These are phyloP conservation scores for Tolypocladium nubicola DNA, from an alignment of 2,329 filamentous ascomycete genomes.

Conservation along the genomic window DNA sequence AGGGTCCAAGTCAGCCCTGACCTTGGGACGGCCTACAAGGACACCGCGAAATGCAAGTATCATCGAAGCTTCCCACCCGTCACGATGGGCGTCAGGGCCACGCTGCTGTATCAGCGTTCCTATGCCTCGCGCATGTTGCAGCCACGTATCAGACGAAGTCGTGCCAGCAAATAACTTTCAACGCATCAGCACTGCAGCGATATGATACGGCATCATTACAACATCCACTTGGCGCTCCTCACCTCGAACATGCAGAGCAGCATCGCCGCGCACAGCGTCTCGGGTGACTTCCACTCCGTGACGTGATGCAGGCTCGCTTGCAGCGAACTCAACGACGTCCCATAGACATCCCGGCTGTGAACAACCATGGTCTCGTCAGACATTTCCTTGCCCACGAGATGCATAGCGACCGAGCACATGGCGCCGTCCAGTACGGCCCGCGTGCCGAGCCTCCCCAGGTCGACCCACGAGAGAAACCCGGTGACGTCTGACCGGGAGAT, in stretches of 20 bases:
- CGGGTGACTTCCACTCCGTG: slow-evolving; percentile 25
- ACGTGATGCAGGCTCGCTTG: slow-evolving; percentile 25
- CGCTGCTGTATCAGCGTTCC: slow-evolving; percentile 26
- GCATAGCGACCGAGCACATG: slow-evolving; percentile 24
- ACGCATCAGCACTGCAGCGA: slow-evolving; percentile 7
- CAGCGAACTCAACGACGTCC: slow-evolving; percentile 21
- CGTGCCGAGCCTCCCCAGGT: slow-evolving; percentile 19
- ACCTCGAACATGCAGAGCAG: slow-evolving; percentile 29
- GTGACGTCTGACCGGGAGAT: slow-evolving; percentile 9
- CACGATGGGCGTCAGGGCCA: slow-evolving; percentile 22
- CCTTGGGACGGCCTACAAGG: slow-evolving; percentile 9
- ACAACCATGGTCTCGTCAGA: slow-evolving; percentile 17
- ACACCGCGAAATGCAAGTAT: slow-evolving; percentile 25
- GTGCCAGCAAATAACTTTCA: slow-evolving; percentile 32
- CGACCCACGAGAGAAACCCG: slow-evolving; percentile 15
- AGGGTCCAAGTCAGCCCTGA: no score
- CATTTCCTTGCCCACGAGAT: slow-evolving; percentile 25
- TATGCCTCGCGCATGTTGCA: slow-evolving; percentile 27
- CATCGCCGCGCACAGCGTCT: slow-evolving; percentile 31
- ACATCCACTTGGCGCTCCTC: not conserved
- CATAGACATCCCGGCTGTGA: slow-evolving; percentile 26
- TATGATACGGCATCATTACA: not conserved
- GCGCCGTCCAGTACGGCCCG: slow-evolving; percentile 26
- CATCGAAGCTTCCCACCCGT: slow-evolving; percentile 25
- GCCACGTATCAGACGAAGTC: slow-evolving; percentile 22